Percentiles rank a stretch among this genome's conserved stretches.
These are phyloP conservation scores for Alternaria triticimaculans DNA, from an alignment of 2,329 filamentous ascomycete species.

Conservation along the genomic window DNA sequence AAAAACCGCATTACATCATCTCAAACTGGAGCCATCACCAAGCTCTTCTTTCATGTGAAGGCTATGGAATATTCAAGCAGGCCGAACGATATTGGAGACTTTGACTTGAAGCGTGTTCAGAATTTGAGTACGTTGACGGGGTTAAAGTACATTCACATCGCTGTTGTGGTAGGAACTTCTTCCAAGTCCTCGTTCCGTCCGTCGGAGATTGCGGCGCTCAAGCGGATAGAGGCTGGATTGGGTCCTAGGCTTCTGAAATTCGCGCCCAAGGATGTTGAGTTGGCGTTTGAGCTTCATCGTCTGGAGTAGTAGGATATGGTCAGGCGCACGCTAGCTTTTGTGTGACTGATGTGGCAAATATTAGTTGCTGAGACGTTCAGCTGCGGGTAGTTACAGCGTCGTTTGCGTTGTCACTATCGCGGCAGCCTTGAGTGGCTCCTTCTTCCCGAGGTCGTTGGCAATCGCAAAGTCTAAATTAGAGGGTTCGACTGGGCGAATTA, in stretches of 20 bases:
- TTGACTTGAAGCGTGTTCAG: neutral
- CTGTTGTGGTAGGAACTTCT: neutral
- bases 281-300: neutral
- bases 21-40: neutral
- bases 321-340: neutral
- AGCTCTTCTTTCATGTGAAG: neutral
- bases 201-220: neutral
- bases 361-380: neutral
- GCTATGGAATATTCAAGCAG: neutral
- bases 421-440: neutral
- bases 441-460: neutral
- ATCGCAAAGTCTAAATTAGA: fast-evolving
- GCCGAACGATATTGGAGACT: neutral
- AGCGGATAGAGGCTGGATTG: neutral
- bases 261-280: neutral
- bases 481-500: neutral
- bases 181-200: neutral
- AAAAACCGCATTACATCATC: neutral
- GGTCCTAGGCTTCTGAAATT: neutral
- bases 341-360: neutral
- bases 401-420: neutral
- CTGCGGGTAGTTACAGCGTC: neutral
- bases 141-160: neutral
- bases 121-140: neutral
- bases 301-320: neutral